Conservation (phyloP, 257 asterid species). For the Coffea eugenioides region DNA sequence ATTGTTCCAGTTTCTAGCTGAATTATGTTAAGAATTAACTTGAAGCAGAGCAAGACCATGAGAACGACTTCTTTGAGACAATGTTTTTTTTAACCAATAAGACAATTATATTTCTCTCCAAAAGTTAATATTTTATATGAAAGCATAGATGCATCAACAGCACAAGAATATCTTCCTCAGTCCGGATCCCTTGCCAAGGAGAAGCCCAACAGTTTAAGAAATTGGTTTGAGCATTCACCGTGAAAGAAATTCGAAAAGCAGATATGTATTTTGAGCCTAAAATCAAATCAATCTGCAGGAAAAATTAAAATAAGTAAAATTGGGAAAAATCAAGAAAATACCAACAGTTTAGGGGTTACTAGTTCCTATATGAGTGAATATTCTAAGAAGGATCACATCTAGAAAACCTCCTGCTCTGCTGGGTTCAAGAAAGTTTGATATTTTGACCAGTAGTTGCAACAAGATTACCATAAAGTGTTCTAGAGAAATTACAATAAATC, state of each 20-base stretch:
- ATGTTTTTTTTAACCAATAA: neutral
- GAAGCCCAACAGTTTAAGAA: neutral
- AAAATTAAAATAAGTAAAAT: too few relatives aligned
- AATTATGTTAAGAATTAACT: too few relatives aligned
- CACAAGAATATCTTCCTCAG: neutral
- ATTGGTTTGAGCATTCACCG: neutral
- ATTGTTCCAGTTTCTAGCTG: too few relatives aligned
- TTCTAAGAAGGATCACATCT: neutral
- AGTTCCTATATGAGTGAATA: neutral
- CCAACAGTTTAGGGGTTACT: neutral
- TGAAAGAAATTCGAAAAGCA: neutral
- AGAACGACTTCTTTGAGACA: neutral
- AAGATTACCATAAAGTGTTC: neutral
- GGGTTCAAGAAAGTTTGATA: neutral
- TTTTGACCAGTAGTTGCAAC: neutral
- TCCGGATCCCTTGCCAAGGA: neutral
- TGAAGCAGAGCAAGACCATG: neutral
- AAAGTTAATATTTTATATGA: neutral
- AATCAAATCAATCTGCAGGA: neutral
- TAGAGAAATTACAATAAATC: neutral
- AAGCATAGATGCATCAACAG: neutral
- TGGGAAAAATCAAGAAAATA: neutral
- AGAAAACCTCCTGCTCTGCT: neutral
- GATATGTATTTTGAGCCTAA: neutral
- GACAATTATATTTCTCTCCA: neutral